Evolutionary conservation across 225 moss, liverwort and hornwort species (phyloP), one percentile per base, ranked within the genome.

Genomic region (Physcomitrium patens): DNA sequence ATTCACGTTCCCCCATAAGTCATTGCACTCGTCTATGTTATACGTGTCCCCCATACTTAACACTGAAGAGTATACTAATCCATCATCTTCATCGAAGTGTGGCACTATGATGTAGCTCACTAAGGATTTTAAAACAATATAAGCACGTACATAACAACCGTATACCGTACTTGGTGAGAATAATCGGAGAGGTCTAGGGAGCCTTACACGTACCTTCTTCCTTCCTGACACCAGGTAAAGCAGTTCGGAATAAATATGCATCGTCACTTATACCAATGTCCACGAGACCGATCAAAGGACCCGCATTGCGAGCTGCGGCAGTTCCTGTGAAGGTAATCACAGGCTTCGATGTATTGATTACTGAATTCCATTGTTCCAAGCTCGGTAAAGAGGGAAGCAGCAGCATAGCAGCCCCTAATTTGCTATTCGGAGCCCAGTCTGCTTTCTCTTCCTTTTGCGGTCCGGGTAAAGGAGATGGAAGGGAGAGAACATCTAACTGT

Each of bases 261-360:
- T 97, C 96, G 24, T 97, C 96, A 47, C 91, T 94, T 0, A 88
- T 84, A 68, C 96, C 96, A 56, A 97, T 92, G 74, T 97, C 96
- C 66, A 97, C 96, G 10, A 97, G 83, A 15, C 96, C 96, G 23
- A 97, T 89, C 75, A 94, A 82, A 67, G 96, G 96, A 49, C 96
- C 94, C 0, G 92, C 86, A 73, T 90, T 92, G 68, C 91, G 84
- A 3, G 88, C 96, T 20, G 96, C 96, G 6, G 96, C 96, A 63
- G 96, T 92, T 17, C 96, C 96, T 9, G 94, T 94, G 81, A 97
- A 91, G 43, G 89, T 87, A 27, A 97, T 94, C 5, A 89, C 80
- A 10, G 96, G 96, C 77, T 92, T 94, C 10, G 92, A 91, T 46
- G 92, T 94, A 63, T 78, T 92, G 24, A 97, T 65, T 20, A 97